Evolutionary conservation across 345 rosid species (phyloP).

Genomic region (sweet orange (Citrus sinensis)): DNA sequence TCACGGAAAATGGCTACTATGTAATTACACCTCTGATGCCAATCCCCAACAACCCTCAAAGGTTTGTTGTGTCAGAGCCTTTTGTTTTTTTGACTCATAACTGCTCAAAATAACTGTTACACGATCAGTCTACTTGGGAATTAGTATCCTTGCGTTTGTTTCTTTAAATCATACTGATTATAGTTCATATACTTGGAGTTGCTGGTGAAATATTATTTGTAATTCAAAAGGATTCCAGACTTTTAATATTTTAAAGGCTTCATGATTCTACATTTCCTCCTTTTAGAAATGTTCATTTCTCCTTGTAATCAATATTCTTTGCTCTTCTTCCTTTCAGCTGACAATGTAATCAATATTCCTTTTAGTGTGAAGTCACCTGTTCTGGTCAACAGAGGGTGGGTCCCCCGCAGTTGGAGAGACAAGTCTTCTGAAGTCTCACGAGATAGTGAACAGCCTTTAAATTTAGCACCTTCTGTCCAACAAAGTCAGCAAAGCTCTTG

Average conservation of each 20-base stretch:
- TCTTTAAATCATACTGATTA: too few relatives aligned
- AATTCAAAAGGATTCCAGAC: neutral
- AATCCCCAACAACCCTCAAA: conserved; percentile 46
- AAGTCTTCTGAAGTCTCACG: conserved; percentile 37
- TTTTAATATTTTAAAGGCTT: neutral
- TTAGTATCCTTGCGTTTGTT: neutral
- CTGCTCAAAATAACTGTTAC: neutral
- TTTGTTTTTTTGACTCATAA: neutral
- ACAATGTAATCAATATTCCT: conserved; percentile 9
- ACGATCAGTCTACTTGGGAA: neutral
- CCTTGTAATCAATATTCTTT: neutral
- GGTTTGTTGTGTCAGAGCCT: conserved; percentile 36
- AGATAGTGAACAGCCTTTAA: conserved; percentile 31
- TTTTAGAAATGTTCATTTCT: neutral
- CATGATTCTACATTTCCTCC: neutral
- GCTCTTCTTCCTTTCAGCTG: conserved; percentile 10
- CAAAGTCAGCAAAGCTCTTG: conserved; percentile 37
- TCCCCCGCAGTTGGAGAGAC: conserved; percentile 93
- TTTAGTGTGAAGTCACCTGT: conserved; percentile 73
- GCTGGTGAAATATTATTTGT: neutral
- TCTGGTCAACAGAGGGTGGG: conserved; percentile 98
- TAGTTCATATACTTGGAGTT: neutral
- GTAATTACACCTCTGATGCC: conserved; percentile 84
- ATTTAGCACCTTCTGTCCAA: conserved; percentile 24
- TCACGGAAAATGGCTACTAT: conserved; percentile 87